phyloP scores from a whole-genome alignment of 1,284 basidiomycete species.

The Moesziomyces antarcticus region DNA sequence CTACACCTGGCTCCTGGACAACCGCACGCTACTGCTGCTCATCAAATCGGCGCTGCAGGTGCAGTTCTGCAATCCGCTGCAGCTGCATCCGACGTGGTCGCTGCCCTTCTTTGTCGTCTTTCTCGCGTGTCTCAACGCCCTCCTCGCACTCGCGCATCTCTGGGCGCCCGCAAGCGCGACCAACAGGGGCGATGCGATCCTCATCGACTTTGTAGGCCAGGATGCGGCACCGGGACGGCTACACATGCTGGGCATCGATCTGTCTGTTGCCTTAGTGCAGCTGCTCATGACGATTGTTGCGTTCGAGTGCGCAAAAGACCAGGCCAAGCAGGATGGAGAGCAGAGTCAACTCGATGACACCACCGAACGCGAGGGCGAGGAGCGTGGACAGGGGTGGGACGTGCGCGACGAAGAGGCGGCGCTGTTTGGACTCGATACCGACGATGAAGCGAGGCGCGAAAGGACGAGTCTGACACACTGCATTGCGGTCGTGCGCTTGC shows the following conservation, averaged over 20 bases:
- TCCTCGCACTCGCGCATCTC: slow-evolving; percentile 32
- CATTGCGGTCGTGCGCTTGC: slow-evolving; percentile 32
- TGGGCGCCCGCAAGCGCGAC: slow-evolving; percentile 13
- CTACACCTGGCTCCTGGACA: slow-evolving; percentile 55
- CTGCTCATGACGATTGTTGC: slow-evolving; percentile 37
- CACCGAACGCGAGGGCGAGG: slow-evolving; percentile 6
- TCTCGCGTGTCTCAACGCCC: slow-evolving; percentile 36
- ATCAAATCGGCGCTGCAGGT: slow-evolving; percentile 46
- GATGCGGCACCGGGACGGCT: slow-evolving; percentile 24
- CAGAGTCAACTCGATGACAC: slow-evolving; percentile 36
- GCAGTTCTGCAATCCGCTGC: slow-evolving; percentile 46
- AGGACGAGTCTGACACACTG: slow-evolving; percentile 32
- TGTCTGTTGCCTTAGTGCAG: slow-evolving; percentile 33
- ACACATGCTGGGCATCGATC: slow-evolving; percentile 45
- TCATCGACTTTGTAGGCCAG: slow-evolving; percentile 61
- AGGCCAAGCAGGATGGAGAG: slow-evolving; percentile 28
- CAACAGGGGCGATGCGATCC: slow-evolving; percentile 22
- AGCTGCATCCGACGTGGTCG: slow-evolving; percentile 40
- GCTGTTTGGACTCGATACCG: slow-evolving; percentile 22
- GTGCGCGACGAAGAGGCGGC: slow-evolving; percentile 43
- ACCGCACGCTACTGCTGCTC: slow-evolving; percentile 38
- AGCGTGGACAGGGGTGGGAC: slow-evolving; percentile 39
- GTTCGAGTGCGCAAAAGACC: slow-evolving; percentile 41
- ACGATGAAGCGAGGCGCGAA: slow-evolving; percentile 15
- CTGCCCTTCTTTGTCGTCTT: slow-evolving; percentile 41